Evolutionary conservation across 306 rosid species (phyloP), one percentile per base, ranked within the genome.

Genomic region (Begonia masoniana): DNA sequence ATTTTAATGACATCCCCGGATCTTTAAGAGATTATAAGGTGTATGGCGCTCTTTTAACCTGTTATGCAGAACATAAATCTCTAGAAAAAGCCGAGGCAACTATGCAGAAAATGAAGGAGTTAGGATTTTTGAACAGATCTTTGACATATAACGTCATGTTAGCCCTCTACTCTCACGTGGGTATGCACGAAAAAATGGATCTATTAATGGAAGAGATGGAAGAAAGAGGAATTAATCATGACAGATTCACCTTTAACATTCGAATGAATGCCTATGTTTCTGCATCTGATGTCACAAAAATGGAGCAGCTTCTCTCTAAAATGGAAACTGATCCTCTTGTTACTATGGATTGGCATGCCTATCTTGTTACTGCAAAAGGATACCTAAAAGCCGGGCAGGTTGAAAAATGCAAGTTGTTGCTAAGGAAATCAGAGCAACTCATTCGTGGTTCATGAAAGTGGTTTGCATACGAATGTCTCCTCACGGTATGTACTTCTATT

Each of bases 311-410:
- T 62, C 65, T 79, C 23, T 50, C 46, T 60, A 62, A 63, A 57
- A 79, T 80, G 76, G 94, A 77, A 73, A 69, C 60, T n/a, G 76
- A 79, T 67, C 80, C 76, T 19, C 7, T 57, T n/a, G 64, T 65
- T 57, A 58, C 57, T 10, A 57, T 74, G 31, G 66, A 74, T 62
- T 85, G 83, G 79, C 54, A 35, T 57, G 54, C 74, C 10, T 82
- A 77, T 71, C 31, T 42, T 26, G 11, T 62, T n/a, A 81, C 70
- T 31, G 84, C 82, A 11, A 79, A 74, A 13, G 74, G 79, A 39
- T 85, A 79, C 69, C 51, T 69, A 56, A 85, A 82, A 72, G 78
- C 60, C 12, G 74, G 75, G 19, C 51, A 55, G 21, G 39, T 51
- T 36, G 87, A 79, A 50, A 85, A 76, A 68, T 62, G 72, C 45